These are phyloP conservation scores for Pythium pyrilobum DNA, from an alignment of 352 stramenopile genomes.

Conservation along the genomic window DNA sequence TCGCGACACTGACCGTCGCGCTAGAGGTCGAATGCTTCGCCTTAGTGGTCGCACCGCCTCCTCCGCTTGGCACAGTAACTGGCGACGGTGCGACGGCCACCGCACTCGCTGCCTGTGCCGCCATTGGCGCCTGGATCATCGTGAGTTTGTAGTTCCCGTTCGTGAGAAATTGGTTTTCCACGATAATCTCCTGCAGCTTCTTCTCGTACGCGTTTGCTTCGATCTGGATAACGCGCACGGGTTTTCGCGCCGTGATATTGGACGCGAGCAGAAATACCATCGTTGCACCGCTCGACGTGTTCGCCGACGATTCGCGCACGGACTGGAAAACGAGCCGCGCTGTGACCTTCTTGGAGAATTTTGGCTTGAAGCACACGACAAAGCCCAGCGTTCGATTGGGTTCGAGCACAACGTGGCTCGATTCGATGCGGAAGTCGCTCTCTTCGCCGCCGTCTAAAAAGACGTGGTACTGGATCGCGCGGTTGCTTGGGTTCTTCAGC, in stretches of 20 bases:
- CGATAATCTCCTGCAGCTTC: conserved; percentile 62
- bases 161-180: conserved; percentile 85
- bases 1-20: background rate
- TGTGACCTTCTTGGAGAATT: conserved; percentile 82
- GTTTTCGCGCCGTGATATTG: conserved; percentile 70
- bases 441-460: conserved; percentile 60
- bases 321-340: conserved; percentile 88
- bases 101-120: background rate
- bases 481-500: conserved; percentile 87
- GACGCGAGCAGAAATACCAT: conserved; percentile 90
- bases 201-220: conserved; percentile 80
- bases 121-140: conserved; percentile 48
- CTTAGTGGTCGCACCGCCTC: background rate
- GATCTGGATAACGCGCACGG: conserved; percentile 76
- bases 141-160: conserved; percentile 69
- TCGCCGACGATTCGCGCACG: conserved; percentile 31
- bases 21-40: no score
- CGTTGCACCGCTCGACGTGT: conserved; percentile 42
- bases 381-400: conserved; percentile 69
- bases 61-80: background rate
- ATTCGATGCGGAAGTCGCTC: conserved; percentile 75
- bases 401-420: conserved; percentile 67
- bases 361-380: conserved; percentile 72
- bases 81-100: background rate
- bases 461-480: conserved; percentile 84